phyloP scores from a whole-genome alignment of 129 eudicot species.

The Chrysanthemum seticuspe region DNA sequence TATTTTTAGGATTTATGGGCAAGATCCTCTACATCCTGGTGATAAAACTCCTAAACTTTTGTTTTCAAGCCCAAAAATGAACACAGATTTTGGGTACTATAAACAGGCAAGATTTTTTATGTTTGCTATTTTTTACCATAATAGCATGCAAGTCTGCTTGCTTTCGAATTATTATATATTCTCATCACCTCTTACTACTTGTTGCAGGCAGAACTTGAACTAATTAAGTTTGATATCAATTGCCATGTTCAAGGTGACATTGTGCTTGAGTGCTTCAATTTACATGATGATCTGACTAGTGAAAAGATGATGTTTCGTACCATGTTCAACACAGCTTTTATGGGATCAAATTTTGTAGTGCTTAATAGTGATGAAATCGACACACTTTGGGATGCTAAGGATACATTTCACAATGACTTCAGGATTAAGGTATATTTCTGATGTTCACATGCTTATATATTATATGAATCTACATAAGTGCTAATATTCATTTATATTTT shows the following conservation, averaged over 20 bases:
- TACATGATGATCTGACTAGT: neutral
- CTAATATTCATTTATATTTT: neutral
- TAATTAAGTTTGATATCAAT: neutral
- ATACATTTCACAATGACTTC: conserved; percentile 50
- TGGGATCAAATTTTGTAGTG: conserved; percentile 90
- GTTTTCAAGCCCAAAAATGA: conserved; percentile 63
- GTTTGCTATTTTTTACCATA: too few species aligned
- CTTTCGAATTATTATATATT: too few species aligned
- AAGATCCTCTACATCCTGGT: conserved; percentile 53
- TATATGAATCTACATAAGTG: neutral
- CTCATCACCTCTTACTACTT: neutral
- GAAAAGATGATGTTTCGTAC: conserved; percentile 10
- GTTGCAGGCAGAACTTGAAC: neutral
- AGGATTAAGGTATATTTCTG: too few species aligned
- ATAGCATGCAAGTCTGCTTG: too few species aligned
- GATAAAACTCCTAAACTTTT: conserved; percentile 67
- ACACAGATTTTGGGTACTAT: conserved; percentile 61
- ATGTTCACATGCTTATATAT: neutral
- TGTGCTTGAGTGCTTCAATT: conserved; percentile 1
- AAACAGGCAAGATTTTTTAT: conserved; percentile 56
- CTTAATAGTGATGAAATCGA: conserved; percentile 88
- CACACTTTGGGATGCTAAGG: conserved; percentile 78
- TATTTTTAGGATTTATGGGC: conserved; percentile 76
- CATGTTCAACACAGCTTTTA: conserved; percentile 20
- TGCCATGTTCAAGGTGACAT: conserved; percentile 12